phyloP scores from a whole-genome alignment of 495 filamentous ascomycete genomes.

The Aspergillus cavernicola region DNA sequence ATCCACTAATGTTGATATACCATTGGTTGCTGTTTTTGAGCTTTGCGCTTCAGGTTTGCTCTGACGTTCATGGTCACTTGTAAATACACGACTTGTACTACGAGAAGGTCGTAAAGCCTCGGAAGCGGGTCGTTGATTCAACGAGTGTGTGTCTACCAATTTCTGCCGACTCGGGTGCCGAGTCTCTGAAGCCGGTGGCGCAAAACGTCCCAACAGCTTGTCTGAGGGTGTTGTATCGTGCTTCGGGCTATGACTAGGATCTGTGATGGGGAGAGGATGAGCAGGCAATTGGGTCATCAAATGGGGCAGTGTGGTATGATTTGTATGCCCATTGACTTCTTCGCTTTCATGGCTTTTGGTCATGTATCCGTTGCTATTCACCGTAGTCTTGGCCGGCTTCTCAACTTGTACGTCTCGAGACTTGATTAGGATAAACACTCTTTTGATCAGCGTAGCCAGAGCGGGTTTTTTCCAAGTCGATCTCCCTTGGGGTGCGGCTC shows the following conservation, averaged over 20 bases:
- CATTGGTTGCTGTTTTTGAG: neutral
- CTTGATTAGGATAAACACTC: neutral
- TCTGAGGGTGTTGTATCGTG: neutral
- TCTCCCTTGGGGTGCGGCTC: slow-evolving; percentile 18
- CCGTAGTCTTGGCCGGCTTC: neutral
- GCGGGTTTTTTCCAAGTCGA: slow-evolving; percentile 16
- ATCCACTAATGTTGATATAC: neutral
- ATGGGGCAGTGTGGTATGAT: neutral
- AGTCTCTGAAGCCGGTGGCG: neutral
- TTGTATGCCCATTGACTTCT: neutral
- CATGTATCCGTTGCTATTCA: neutral
- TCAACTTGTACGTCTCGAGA: neutral
- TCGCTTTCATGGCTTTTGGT: neutral
- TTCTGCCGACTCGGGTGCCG: neutral
- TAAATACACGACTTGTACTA: neutral
- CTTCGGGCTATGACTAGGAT: neutral
- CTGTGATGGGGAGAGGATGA: neutral
- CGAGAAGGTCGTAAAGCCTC: neutral
- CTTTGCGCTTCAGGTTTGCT: neutral
- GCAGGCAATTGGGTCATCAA: neutral
- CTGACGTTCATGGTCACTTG: neutral
- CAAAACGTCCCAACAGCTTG: slow-evolving; percentile 5
- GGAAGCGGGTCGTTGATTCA: neutral
- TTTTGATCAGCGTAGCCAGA: slow-evolving; percentile 19
- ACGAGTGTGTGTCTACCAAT: neutral